Conservation (phyloP, 768 basidiomycete species). For the Fistulinella prunicolor region DNA sequence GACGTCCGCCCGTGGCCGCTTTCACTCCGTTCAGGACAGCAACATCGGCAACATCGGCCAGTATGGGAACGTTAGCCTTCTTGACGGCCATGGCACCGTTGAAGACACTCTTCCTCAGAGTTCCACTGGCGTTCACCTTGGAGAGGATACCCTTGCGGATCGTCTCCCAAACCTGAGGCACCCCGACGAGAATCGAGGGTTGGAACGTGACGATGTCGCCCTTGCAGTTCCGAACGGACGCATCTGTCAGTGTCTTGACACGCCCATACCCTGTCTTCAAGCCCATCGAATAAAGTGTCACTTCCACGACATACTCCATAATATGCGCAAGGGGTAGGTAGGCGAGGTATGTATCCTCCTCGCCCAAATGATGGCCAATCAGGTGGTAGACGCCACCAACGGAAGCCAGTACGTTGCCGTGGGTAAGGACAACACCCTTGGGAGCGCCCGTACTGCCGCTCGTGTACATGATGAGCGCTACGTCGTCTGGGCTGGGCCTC, state of each 20-base stretch:
- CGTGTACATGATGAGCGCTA: conserved; percentile 81
- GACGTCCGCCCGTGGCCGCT: conserved; percentile 82
- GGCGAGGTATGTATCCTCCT: conserved; percentile 58
- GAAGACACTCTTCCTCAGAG: conserved; percentile 74
- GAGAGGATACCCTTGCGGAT: conserved; percentile 91
- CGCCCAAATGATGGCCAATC: conserved; percentile 50
- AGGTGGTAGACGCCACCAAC: conserved; percentile 78
- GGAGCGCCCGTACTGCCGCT: conserved; percentile 89
- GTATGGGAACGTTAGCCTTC: conserved; percentile 62
- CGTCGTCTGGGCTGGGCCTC: conserved; percentile 49
- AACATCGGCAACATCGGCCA: conserved; percentile 67
- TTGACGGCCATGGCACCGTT: conserved; percentile 74
- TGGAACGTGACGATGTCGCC: conserved; percentile 84
- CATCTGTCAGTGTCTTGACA: conserved; percentile 94
- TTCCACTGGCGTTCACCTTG: conserved; percentile 70
- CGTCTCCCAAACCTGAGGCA: conserved; percentile 95
- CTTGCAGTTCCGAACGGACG: conserved; percentile 82
- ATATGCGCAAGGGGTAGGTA: conserved; percentile 95
- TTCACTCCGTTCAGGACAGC: conserved; percentile 75
- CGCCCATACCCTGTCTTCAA: conserved; percentile 86
- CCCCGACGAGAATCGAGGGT: conserved; percentile 91
- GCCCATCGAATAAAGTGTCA: conserved; percentile 69
- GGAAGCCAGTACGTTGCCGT: conserved; percentile 81
- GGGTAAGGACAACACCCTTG: conserved; percentile 90
- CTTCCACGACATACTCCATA: conserved; percentile 92